Evolutionary conservation across 306 rosid genomes (phyloP), one percentile per base, ranked within the genome.

Genomic region (Trifolium fragiferum): DNA sequence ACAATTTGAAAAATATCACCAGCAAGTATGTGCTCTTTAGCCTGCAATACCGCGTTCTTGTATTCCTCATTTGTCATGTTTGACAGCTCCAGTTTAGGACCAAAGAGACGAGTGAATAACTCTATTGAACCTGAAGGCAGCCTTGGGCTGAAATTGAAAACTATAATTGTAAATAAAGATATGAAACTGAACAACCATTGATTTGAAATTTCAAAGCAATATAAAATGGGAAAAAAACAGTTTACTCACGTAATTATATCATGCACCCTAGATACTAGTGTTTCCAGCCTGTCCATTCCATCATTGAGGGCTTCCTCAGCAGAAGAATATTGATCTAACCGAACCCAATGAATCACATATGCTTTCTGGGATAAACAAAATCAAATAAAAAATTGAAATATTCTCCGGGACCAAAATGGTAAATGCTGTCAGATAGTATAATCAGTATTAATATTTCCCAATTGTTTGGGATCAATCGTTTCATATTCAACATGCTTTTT

Each of bases 1-100:
- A 94, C 99, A 73, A 94, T 88, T 82, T 94, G 99, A 83, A 94
- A 94, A 74, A 94, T 92, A 73, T 94, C 96, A 81, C 99, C 99
- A 46, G 99, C 96, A 78, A 86, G 65, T 75, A 94, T 92, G 84
- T 94, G 99, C 74, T 94, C 97, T 81, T 94, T 94, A 25, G 96
- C 90, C 81, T 85, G 84, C 90, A 90, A 83, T 49, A 94, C 95
- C 38, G 95, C 96, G 62, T 83, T 63, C 88, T 90, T 89, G 84
- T 92, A 94, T 68, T 88, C 95, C 82, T 92, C 86, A 32, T 78
- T 88, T 79, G 95, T 88, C 96, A 92, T 90, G 77, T 80, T 91
- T 49, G 99, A 94, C 68, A 40, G 49, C 72, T 87, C 91, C 81
- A 92, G 66, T 81, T 90, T 86, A 47, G 97, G 76, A 78, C 97